A percentile compares a stretch with the other conserved stretches of the same genome.
Conservation (phyloP, 139 green algal genomes). For the Astrephomene gubernaculifera region DNA sequence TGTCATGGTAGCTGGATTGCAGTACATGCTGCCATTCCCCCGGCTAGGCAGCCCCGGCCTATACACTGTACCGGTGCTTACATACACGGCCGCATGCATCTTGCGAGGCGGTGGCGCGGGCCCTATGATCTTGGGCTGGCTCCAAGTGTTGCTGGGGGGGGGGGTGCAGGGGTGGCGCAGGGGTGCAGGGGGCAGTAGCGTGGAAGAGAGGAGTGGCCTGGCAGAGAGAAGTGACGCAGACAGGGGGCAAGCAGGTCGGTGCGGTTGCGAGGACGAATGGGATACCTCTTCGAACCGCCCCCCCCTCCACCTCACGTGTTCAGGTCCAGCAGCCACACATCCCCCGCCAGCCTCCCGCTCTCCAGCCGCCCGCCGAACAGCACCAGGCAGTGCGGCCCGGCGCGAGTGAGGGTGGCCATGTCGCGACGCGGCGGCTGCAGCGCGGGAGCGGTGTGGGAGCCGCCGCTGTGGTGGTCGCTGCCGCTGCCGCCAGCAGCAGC, state of each 20-base stretch:
- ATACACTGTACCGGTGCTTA: no score
- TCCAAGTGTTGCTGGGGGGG: slow-evolving; percentile 62
- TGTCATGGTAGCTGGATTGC: no score
- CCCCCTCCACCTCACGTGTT: slow-evolving; percentile 42
- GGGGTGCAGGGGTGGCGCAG: background rate
- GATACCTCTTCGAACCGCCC: background rate
- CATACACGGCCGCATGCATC: slow-evolving; percentile 59
- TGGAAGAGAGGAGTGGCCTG: background rate
- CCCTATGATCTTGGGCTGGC: slow-evolving; percentile 56
- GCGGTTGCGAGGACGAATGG: background rate
- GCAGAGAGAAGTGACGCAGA: background rate
- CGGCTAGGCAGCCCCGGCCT: no score
- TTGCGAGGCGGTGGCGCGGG: slow-evolving; percentile 61
- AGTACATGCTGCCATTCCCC: no score
- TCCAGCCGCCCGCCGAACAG: slow-evolving; percentile 78
- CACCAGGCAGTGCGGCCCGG: slow-evolving; percentile 58
- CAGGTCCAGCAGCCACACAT: slow-evolving; percentile 78
- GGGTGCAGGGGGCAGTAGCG: background rate
- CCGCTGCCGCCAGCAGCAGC: no score
- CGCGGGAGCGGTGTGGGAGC: background rate
- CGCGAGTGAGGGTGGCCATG: slow-evolving; percentile 70
- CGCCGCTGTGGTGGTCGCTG: no score
- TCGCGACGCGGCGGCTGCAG: slow-evolving; percentile 63
- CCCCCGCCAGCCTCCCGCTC: slow-evolving; percentile 64
- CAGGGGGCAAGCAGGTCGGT: background rate